phyloP scores from a whole-genome alignment of 805 yeast genomes.

The Teunomyces barrocoloradensis region DNA sequence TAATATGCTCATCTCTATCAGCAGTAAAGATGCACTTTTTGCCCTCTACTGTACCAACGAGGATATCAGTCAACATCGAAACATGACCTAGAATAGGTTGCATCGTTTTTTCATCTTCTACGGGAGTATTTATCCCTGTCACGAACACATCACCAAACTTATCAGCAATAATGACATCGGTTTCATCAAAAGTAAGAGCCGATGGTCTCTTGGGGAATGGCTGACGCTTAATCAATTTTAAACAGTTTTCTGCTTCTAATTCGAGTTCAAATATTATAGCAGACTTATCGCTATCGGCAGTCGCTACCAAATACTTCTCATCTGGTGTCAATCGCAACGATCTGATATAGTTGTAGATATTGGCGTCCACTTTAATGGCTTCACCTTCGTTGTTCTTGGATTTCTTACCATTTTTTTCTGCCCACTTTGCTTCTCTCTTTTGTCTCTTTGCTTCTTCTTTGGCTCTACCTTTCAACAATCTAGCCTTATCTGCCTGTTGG shows the following conservation, averaged over 20 bases:
- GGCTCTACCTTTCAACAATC: slow-evolving; percentile 11
- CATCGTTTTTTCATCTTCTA: slow-evolving; percentile 37
- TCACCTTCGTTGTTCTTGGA: slow-evolving; percentile 26
- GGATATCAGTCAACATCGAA: slow-evolving; percentile 86
- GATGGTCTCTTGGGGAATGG: slow-evolving; percentile 91
- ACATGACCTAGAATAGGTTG: slow-evolving; percentile 92
- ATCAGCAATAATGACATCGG: slow-evolving; percentile 72
- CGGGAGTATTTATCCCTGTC: slow-evolving; percentile 43
- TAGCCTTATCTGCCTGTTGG: slow-evolving; percentile 1
- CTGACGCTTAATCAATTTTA: slow-evolving; percentile 63
- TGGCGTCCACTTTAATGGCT: slow-evolving; percentile 39
- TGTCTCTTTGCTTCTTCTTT: slow-evolving; percentile 38
- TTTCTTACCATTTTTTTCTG: slow-evolving; percentile 20
- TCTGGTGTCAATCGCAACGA: slow-evolving; percentile 55
- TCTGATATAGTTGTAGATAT: slow-evolving; percentile 66
- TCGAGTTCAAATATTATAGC: slow-evolving; percentile 57
- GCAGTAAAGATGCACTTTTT: slow-evolving; percentile 66
- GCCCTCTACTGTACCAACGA: slow-evolving; percentile 38
- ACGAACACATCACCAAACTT: slow-evolving; percentile 94
- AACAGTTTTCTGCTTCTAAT: slow-evolving; percentile 36
- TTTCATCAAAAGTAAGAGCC: slow-evolving; percentile 61
- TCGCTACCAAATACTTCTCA: slow-evolving; percentile 52
- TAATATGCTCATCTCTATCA: slow-evolving; percentile 95
- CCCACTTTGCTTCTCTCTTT: slow-evolving; percentile 22
- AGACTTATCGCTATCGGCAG: slow-evolving; percentile 83